A percentile compares a stretch with the other conserved stretches of the same genome.
Conservation (phyloP, 228 moss, liverwort and hornwort species). For the Sphagnum fallax region DNA sequence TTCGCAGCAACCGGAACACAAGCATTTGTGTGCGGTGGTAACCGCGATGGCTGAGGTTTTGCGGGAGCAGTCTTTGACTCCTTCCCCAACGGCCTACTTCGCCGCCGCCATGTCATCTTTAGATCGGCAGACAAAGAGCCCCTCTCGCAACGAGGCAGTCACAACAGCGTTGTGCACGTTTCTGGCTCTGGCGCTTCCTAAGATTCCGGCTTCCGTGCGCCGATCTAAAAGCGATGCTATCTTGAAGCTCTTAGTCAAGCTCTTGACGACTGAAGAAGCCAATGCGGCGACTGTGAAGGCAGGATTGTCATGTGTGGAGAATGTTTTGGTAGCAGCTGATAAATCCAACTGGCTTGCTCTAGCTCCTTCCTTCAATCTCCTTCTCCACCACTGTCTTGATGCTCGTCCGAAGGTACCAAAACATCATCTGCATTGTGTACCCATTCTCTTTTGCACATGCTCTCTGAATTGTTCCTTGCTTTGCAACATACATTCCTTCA, state of each 20-base stretch:
- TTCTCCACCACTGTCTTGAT: slow-evolving; percentile 69
- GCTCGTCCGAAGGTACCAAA: slow-evolving; percentile 70
- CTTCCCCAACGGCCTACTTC: slow-evolving; percentile 71
- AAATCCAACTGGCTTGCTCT: slow-evolving; percentile 66
- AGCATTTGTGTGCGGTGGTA: slow-evolving; percentile 77
- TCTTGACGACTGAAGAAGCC: slow-evolving; percentile 37
- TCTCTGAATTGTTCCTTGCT: no score
- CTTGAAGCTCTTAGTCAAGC: slow-evolving; percentile 44
- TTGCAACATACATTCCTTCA: no score
- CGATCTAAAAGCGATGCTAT: slow-evolving; percentile 67
- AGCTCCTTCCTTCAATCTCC: slow-evolving; percentile 55
- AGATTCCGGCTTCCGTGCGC: slow-evolving; percentile 58
- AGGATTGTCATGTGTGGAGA: slow-evolving; percentile 51
- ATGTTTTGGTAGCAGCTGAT: slow-evolving; percentile 50
- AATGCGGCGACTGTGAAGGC: slow-evolving; percentile 68
- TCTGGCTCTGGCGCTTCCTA: slow-evolving; percentile 66
- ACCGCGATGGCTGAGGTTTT: slow-evolving; percentile 73
- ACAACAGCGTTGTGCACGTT: slow-evolving; percentile 84
- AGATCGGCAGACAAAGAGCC: slow-evolving; percentile 53
- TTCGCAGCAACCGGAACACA: slow-evolving; percentile 84
- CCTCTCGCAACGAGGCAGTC: slow-evolving; percentile 57
- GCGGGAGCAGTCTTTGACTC: slow-evolving; percentile 51
- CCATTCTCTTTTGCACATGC: no score
- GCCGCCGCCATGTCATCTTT: slow-evolving; percentile 81
- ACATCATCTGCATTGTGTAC: no score